These are phyloP conservation scores for Pulveroboletus sp. DNA, from an alignment of 768 basidiomycete genomes.

Conservation along the genomic window DNA sequence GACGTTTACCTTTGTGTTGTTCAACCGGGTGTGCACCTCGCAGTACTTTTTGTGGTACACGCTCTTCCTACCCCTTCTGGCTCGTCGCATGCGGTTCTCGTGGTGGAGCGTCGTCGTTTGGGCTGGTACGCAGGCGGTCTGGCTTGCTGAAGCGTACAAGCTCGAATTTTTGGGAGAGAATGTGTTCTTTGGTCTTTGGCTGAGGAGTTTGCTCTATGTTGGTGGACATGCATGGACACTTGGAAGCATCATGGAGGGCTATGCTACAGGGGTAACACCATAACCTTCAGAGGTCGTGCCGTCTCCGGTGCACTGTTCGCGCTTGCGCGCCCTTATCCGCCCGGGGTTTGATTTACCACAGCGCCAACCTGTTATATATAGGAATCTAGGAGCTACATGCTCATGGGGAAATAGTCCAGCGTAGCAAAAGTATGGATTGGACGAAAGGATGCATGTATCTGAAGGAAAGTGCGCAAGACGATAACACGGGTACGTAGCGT, in stretches of 20 bases:
- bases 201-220: slow-evolving; percentile 69
- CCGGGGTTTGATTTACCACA: background rate
- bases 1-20: slow-evolving; percentile 85
- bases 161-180: slow-evolving; percentile 82
- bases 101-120: slow-evolving; percentile 51
- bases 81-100: slow-evolving; percentile 60
- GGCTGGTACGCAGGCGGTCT: slow-evolving; percentile 76
- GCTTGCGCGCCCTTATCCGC: background rate
- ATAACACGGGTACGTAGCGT: slow-evolving; percentile 22
- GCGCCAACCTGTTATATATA: slow-evolving; percentile 11
- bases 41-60: slow-evolving; percentile 99
- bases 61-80: slow-evolving; percentile 77
- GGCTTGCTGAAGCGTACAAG: slow-evolving; percentile 87
- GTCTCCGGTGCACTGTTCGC: background rate
- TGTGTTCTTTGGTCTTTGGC: slow-evolving; percentile 75
- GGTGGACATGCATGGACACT: slow-evolving; percentile 78
- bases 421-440: slow-evolving; percentile 15
- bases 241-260: slow-evolving; percentile 53
- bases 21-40: slow-evolving; percentile 98
- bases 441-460: slow-evolving; percentile 9
- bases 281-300: background rate
- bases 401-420: slow-evolving; percentile 6
- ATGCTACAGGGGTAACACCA: slow-evolving; percentile 15
- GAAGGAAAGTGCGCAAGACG: slow-evolving; percentile 8
- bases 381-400: slow-evolving; percentile 20